Percentiles rank a stretch among this genome's conserved stretches.
Evolutionary conservation across 2,329 filamentous ascomycete genomes (phyloP).

Genomic region (Lachnellula subtilissima): DNA sequence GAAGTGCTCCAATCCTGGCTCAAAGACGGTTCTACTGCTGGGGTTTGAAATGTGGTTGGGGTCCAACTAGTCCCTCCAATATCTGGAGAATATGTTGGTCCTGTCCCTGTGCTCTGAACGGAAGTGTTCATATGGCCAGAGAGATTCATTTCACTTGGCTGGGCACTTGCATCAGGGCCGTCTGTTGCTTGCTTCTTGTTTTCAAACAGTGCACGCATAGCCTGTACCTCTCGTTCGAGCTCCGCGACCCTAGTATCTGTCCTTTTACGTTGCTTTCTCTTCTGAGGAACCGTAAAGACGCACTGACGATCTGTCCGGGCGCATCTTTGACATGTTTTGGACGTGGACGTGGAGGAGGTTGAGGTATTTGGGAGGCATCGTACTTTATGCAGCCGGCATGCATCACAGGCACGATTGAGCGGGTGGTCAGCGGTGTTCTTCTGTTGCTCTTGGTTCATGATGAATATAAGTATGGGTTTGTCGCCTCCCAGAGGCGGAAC

Average conservation of each 20-base stretch:
- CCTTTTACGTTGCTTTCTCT: conserved; percentile 35
- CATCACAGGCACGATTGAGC: conserved; percentile 34
- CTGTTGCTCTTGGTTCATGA: background rate
- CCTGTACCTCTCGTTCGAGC: conserved; percentile 36
- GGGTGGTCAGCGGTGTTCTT: conserved; percentile 5
- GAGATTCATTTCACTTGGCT: background rate
- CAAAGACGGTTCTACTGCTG: background rate
- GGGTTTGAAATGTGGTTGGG: background rate
- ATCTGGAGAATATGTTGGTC: background rate
- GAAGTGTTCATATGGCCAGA: background rate
- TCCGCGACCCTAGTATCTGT: conserved; percentile 39
- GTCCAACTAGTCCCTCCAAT: background rate
- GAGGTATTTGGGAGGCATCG: conserved; percentile 33
- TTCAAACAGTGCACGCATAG: conserved; percentile 34
- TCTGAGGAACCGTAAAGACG: conserved; percentile 34
- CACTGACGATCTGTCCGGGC: conserved; percentile 32
- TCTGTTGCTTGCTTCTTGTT: conserved; percentile 1
- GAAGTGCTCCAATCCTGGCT: background rate
- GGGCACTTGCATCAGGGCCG: background rate
- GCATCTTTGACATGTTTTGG: conserved; percentile 33
- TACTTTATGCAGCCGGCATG: conserved; percentile 36
- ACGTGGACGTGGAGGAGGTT: background rate
- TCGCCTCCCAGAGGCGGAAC: background rate
- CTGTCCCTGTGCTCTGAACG: background rate
- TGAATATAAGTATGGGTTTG: background rate